Base-by-base conservation (phyloP, 305 asterid species). In the Petunia hybrid region DNA sequence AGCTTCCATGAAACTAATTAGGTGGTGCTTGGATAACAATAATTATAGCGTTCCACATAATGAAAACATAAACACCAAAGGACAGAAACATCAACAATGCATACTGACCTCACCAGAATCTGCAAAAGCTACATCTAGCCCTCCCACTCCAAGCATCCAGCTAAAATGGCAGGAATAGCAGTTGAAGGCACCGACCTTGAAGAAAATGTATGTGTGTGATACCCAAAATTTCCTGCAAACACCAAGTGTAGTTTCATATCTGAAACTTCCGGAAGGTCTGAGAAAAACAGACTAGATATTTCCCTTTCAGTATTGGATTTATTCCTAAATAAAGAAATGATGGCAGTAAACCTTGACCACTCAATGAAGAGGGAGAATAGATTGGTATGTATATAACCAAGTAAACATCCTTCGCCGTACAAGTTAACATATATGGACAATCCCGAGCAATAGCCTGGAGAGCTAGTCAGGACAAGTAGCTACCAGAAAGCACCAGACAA, bases 81-180 rank as follows among this genome's bases (percentile, higher is more conserved):
- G 68, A 31, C 39, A 48, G 60, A 80, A 81, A 38, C 71, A 46
- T 68, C 57, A 16, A 84, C 73, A 40, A 31, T 63, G 73, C 77
- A 82, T 3, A 76, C 90, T 56, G 55, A 91, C 99, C 97, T 91
- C 97, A 78, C 77, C 84, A 39, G 92, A 70, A 82, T 95, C 97
- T 40, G 98, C 97, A 84, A 87, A 88, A 13, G 94, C 91, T 79
- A 91, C 87, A 70, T 89, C 90, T 41, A 86, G 81, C 64, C 86
- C 64, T 73, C 97, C 94, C 86, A 87, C 85, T 81, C 98, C 99
- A 82, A 95, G 86, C 65, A 93, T 77, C 97, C 98, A 87, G 97
- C 93, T 69, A 95, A 85, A 61, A 85, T 75, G 36, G 90, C 81
- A 65, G 89, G 91, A 84, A 83, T 59, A 59, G 81, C 78, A 78